Evolutionary conservation across 2,329 filamentous ascomycete genomes (phyloP), one percentile per base, ranked within the genome.

Genomic region (Botryotinia convoluta): DNA sequence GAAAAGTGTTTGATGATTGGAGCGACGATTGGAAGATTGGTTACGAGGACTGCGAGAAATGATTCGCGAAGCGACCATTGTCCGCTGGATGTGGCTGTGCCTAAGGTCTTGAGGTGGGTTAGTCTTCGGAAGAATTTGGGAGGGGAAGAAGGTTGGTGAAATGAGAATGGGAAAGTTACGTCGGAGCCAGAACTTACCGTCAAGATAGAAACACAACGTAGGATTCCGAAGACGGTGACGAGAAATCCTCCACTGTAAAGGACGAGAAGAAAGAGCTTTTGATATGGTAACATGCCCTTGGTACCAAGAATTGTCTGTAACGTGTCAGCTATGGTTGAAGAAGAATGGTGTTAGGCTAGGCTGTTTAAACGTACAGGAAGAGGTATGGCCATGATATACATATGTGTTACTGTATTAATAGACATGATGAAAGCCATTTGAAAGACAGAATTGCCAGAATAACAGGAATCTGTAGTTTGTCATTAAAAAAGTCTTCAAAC

Each of bases 301-400:
- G 45, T 68, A 1, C 32, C 14, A 29, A 68, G 14, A 16, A 68
- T 68, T 16, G 64, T 54, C 64, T 68, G 3, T 16, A 42, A 14
- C 10, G 0, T 68, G 48, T 68, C 51, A 68, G 62, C 2, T 63
- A 18, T n/a, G 22, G 10, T 57, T 51, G 10, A 22, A 22, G 6
- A 22, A 10, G 8, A n/a, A 42, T 29, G 1, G 3, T n/a, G 12
- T 7, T 2, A 18, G 18, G 32, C 7, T 54, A 26, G 35, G 14
- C 7, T 14, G 5, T 37, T 22, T 26, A 37, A 3, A 39, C 69
- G 12, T 65, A 71, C 69, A 20, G 69, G 60, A 10, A 71, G 42
- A 42, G 69, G 69, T n/a, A 71, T 71, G 10, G 18, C 26, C 39
- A 71, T 45, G 29, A 71, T 63, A 42, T 71, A 71, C 22, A 71